Conservation (phyloP, 371 early-diverging fungal species). For the Homolaphlyctis polyrhiza region DNA sequence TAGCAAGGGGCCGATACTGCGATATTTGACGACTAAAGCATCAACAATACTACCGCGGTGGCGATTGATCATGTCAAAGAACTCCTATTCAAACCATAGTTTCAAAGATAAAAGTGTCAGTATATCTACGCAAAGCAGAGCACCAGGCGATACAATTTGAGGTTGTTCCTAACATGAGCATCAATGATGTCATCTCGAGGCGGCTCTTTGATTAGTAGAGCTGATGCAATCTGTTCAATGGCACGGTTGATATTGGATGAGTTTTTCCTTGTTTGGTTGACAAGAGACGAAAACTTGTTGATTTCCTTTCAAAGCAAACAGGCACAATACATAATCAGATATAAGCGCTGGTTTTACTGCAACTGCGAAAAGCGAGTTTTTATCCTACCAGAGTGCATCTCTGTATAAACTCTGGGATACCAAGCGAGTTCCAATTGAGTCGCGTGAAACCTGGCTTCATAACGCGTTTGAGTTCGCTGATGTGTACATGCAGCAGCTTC, state of each 20-base stretch:
- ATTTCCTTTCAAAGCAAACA: constrained; percentile 30
- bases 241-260: constrained; percentile 46
- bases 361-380: not conserved
- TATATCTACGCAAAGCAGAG: not conserved
- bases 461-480: constrained; percentile 46
- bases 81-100: constrained; percentile 33
- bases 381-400: constrained; percentile 37
- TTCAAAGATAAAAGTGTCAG: not conserved
- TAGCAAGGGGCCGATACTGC: constrained; percentile 51
- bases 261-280: constrained; percentile 55
- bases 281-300: constrained; percentile 50
- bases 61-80: constrained; percentile 49
- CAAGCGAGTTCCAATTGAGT: constrained; percentile 57
- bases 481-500: constrained; percentile 40
- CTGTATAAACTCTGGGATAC: constrained; percentile 53
- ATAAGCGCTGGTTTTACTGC: not conserved
- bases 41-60: constrained; percentile 35
- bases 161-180: constrained; percentile 35
- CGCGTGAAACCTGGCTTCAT: constrained; percentile 57
- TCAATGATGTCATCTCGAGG: constrained; percentile 41
- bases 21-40: constrained; percentile 42
- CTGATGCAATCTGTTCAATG: constrained; percentile 45
- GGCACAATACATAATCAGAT: not conserved
- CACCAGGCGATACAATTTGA: not conserved
- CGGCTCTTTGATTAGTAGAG: constrained; percentile 45